Evolutionary conservation across 192 early-diverging fungal genomes (phyloP).

Genomic region (Neocallimastix lanati): DNA sequence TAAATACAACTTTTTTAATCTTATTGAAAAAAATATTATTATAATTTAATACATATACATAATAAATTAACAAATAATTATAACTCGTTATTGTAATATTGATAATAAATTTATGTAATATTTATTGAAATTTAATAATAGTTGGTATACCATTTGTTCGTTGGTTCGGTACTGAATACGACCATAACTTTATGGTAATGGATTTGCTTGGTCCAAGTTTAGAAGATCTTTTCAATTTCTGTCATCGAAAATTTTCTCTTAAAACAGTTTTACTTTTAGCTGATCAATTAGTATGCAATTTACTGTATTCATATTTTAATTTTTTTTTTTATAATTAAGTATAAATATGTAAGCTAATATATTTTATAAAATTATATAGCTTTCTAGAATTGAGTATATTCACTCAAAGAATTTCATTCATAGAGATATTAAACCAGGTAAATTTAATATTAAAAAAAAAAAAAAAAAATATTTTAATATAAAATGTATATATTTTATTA

Average conservation of each 20-base stretch:
- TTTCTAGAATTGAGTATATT: conserved; percentile 60
- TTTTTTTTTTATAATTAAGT: no score
- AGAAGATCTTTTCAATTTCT: conserved; percentile 79
- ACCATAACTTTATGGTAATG: conserved; percentile 73
- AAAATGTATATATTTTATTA: no score
- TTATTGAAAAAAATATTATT: no score
- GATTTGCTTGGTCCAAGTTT: conserved; percentile 81
- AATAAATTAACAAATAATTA: no score
- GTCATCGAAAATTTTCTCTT: conserved; percentile 68
- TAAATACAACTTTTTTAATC: no score
- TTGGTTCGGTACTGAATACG: conserved; percentile 64
- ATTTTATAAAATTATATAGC: conserved; percentile 14
- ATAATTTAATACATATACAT: no score
- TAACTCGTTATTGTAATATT: no score
- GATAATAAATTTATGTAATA: no score
- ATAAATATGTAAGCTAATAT: no score
- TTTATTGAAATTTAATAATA: background rate
- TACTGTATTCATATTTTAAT: no score
- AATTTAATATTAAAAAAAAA: background rate
- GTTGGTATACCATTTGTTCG: conserved; percentile 77
- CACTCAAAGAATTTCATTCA: conserved; percentile 81
- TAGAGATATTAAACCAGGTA: conserved; percentile 43
- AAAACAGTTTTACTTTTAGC: conserved; percentile 73
- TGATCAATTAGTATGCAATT: conserved; percentile 53
- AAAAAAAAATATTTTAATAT: no score